Conservation (phyloP, 495 filamentous ascomycete genomes). For the Aspergillus bridgeri region DNA sequence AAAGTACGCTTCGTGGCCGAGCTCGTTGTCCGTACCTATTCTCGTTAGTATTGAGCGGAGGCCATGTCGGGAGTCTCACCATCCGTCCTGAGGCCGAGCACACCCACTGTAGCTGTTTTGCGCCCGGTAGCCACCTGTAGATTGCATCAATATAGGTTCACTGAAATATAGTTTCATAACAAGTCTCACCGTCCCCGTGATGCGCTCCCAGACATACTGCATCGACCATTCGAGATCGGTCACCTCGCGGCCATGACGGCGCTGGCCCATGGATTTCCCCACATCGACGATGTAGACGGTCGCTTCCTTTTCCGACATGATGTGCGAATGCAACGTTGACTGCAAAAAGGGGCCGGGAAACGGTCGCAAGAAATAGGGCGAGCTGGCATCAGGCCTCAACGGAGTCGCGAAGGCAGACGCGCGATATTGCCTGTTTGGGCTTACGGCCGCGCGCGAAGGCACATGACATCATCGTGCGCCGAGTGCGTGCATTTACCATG, state of each 20-base stretch:
- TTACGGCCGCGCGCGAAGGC: constrained; percentile 30
- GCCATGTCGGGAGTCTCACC: constrained; percentile 30
- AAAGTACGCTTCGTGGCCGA: constrained; percentile 63
- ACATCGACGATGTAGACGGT: constrained; percentile 90
- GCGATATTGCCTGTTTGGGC: constrained; percentile 44
- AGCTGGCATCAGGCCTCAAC: constrained; percentile 11
- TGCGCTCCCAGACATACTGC: constrained; percentile 95
- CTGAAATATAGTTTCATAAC: neutral
- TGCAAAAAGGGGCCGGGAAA: constrained; percentile 7
- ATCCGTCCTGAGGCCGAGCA: constrained; percentile 80
- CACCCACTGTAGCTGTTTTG: constrained; percentile 75
- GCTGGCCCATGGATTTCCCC: constrained; percentile 76
- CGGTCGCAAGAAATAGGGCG: neutral
- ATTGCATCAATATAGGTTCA: constrained; percentile 5
- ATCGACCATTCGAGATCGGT: constrained; percentile 87
- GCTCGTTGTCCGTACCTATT: constrained; percentile 64
- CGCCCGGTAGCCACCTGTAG: constrained; percentile 71
- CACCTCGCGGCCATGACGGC: constrained; percentile 66
- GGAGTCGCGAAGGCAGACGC: constrained; percentile 40
- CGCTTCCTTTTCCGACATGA: constrained; percentile 92
- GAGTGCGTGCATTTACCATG: neutral
- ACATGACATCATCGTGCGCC: constrained; percentile 43
- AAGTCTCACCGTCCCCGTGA: constrained; percentile 67
- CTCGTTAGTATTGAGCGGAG: constrained; percentile 8
- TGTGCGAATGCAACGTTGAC: neutral